Evolutionary conservation across 2,329 filamentous ascomycete species (phyloP), one percentile per base, ranked within the genome.

Genomic region (Hypoxylon rubiginosum): DNA sequence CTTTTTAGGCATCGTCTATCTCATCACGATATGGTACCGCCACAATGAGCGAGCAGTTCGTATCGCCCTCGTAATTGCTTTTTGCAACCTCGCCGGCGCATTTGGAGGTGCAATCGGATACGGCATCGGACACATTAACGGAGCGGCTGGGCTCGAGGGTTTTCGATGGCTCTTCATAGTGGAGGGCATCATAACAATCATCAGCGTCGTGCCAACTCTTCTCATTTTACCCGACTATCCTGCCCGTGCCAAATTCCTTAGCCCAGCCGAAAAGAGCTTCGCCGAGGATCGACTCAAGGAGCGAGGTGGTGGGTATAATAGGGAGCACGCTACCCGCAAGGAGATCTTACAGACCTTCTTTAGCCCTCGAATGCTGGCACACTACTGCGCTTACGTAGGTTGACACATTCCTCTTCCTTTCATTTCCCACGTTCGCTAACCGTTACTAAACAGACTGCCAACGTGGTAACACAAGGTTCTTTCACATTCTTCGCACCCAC

Each of bases 51-150:
- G 71, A 59, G 55, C 69, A 0, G 55, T 73, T 15, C 62, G 71
- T 52, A 73, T 73, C 26, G 89, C 89, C 1, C 85, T 90, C 28
- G 91, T 91, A 79, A 91, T 91, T 78, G 89, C 88, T 1, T 89
- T 89, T 0, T 90, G 90, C 0, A 89, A 90, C 0, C 79, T 92
- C 0, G 88, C 89, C 0, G 90, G 90, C 1, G 90, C 85, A 0
- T 90, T 90, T 64, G 87, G 87, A 72, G 87, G 88, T 10, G 79
- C 88, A 2, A 81, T 90, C 4, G 87, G 86, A 0, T 86, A 85
- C 9, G 87, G 84, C 0, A 88, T 90, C 58, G 82, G 81, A 1
- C 79, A 85, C 19, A 87, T 88, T 85, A 79, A 84, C 58, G 85
- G 86, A 1, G 74, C 86, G 4, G 84, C 82, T 7, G 81, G 81